Evolutionary conservation across 345 rosid species (phyloP).

Genomic region (Theobroma cacao): DNA sequence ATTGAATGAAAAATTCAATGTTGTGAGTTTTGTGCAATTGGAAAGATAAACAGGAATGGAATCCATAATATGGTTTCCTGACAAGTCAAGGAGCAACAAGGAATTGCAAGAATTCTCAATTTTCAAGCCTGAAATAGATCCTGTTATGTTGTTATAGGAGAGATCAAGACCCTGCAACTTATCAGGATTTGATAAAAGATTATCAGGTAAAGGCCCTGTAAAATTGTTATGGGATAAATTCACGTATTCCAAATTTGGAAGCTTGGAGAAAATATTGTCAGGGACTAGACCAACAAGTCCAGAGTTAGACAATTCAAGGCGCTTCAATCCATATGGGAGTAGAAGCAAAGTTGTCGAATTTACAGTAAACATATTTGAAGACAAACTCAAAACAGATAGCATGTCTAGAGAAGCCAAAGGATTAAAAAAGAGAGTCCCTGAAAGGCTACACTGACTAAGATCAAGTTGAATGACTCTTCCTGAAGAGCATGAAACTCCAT

Average conservation of each 20-base stretch:
- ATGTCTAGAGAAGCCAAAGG: conserved; percentile 56
- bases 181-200: conserved; percentile 45
- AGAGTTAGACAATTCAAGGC: conserved; percentile 60
- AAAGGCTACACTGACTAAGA: conserved; percentile 54
- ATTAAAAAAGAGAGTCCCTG: conserved; percentile 55
- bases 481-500: conserved; percentile 68
- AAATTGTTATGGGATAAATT: conserved; percentile 65
- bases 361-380: conserved; percentile 49
- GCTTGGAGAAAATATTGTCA: conserved; percentile 50
- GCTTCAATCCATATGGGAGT: conserved; percentile 64
- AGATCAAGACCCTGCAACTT: conserved; percentile 74
- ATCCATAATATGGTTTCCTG: conserved; percentile 54
- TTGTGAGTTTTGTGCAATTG: conserved; percentile 74
- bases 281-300: conserved; percentile 71
- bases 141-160: conserved; percentile 82
- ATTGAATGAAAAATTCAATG: conserved; percentile 62
- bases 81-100: conserved; percentile 63
- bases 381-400: conserved; percentile 58
- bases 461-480: conserved; percentile 72
- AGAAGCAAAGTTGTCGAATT: conserved; percentile 73
- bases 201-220: conserved; percentile 60
- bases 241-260: conserved; percentile 51
- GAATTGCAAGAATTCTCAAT: conserved; percentile 59
- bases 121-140: conserved; percentile 63
- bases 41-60: conserved; percentile 59